Percentiles rank a stretch among this genome's conserved stretches.
phyloP scores from a whole-genome alignment of 73 alveolate genomes.

The Paramecium sexaurelia region DNA sequence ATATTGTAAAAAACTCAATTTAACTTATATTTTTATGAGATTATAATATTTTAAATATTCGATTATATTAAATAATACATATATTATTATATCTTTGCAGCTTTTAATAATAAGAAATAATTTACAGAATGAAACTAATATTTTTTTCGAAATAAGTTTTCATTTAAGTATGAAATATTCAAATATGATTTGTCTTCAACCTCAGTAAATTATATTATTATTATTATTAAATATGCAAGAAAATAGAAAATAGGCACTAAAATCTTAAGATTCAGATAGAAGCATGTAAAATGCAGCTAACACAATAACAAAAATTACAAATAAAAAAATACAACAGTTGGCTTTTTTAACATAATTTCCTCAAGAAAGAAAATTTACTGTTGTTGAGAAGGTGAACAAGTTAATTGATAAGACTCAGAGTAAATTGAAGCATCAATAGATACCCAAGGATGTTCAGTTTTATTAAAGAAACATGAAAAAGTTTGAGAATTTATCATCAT shows the following conservation, averaged over 20 bases:
- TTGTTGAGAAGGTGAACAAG: constrained; percentile 18
- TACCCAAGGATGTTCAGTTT: constrained; percentile 48
- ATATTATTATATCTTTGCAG: too few relatives aligned
- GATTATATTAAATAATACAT: too few relatives aligned
- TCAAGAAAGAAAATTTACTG: background rate
- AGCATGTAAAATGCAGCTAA: background rate
- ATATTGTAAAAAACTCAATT: too few relatives aligned
- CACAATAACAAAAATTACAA: background rate
- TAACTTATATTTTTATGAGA: too few relatives aligned
- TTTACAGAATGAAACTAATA: too few relatives aligned
- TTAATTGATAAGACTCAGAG: background rate
- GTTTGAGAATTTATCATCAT: constrained; percentile 41
- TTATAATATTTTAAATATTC: too few relatives aligned
- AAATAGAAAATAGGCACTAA: background rate
- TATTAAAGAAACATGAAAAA: constrained; percentile 42
- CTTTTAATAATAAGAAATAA: too few relatives aligned
- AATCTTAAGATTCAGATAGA: background rate
- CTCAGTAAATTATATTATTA: background rate
- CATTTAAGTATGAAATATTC: background rate
- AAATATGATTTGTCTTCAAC: background rate
- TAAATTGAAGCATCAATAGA: constrained; percentile 16
- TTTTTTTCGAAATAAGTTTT: too few relatives aligned
- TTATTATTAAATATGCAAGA: background rate
- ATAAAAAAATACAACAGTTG: background rate
- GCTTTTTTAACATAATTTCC: background rate